Evolutionary conservation across 1,284 basidiomycete species (phyloP), one percentile per base, ranked within the genome.

Genomic region (Porogramme epimiltina): DNA sequence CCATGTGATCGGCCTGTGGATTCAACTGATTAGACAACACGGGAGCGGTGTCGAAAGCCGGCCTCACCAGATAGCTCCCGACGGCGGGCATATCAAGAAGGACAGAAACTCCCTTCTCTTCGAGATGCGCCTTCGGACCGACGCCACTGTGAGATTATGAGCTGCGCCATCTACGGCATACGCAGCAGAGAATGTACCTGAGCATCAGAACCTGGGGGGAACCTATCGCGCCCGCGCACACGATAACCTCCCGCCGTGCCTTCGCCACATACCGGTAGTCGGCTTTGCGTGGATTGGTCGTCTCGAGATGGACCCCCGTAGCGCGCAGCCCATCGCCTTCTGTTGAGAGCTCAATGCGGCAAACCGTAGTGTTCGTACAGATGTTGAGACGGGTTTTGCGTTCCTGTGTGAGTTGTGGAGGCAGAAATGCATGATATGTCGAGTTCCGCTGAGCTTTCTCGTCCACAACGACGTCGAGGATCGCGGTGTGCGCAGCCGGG

Each of bases 1-100:
- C 66, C 16, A 69, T 49, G 47, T 71, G 70, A 47, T 71, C 69
- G 65, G 69, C 63, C 69, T 72, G 22, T n/a, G n/a, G n/a, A n/a
- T n/a, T n/a, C n/a, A n/a, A n/a, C n/a, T n/a, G n/a, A n/a, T n/a
- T n/a, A n/a, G n/a, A n/a, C n/a, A n/a, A n/a, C n/a, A n/a, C n/a
- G n/a, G n/a, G n/a, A n/a, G n/a, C n/a, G n/a, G n/a, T n/a, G n/a
- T n/a, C n/a, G n/a, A n/a, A n/a, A n/a, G n/a, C n/a, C n/a, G n/a
- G 15, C 46, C 52, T 11, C 39, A 66, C 65, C 20, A 72, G 52
- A 45, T 66, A 58, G 20, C 46, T 47, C 2, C 70, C 70, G 4
- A 72, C 70, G 8, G 63, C 69, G 10, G 69, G 67, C 25, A 71
- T 56, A 42, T 71, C 57, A 15, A 63, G 57, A 4, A 65, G 26